These are phyloP conservation scores for Orbilia blumenaviensis DNA, from an alignment of 2,329 filamentous ascomycete species.

Conservation along the genomic window DNA sequence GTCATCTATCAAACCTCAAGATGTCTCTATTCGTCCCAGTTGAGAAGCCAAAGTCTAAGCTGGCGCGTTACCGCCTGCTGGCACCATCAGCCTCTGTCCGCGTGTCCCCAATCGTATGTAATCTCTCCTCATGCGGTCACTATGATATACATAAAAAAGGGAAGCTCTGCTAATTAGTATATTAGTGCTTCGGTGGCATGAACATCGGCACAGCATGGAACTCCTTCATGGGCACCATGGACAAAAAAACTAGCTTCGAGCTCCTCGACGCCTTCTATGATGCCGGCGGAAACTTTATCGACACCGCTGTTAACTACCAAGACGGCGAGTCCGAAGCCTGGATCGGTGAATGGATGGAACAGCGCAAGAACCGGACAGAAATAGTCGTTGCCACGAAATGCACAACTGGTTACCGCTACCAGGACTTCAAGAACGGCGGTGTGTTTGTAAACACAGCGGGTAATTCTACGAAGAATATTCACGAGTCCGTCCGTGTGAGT, in stretches of 20 bases:
- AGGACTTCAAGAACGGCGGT: slow-evolving; percentile 62
- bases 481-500: slow-evolving; percentile 67
- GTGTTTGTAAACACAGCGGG: slow-evolving; percentile 68
- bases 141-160: neutral
- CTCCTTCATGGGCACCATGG: slow-evolving; percentile 71
- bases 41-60: slow-evolving; percentile 68
- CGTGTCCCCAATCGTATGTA: slow-evolving; percentile 70
- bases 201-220: slow-evolving; percentile 71
- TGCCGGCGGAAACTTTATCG: slow-evolving; percentile 77
- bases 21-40: slow-evolving; percentile 60
- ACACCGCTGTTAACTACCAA: slow-evolving; percentile 76
- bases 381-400: slow-evolving; percentile 78
- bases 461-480: slow-evolving; percentile 71
- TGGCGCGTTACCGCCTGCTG: slow-evolving; percentile 73
- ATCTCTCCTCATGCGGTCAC: neutral
- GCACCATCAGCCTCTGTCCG: slow-evolving; percentile 72
- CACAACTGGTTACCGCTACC: slow-evolving; percentile 67
- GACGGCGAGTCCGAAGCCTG: slow-evolving; percentile 71
- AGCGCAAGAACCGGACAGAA: slow-evolving; percentile 71
- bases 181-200: slow-evolving; percentile 69
- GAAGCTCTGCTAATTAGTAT: slow-evolving; percentile 57
- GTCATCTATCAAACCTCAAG: neutral
- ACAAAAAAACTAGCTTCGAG: slow-evolving; percentile 70
- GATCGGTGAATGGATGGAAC: slow-evolving; percentile 76
- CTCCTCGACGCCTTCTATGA: slow-evolving; percentile 74